Conservation (phyloP, 352 stramenopile species). For the Nothophytophthora sp. region DNA sequence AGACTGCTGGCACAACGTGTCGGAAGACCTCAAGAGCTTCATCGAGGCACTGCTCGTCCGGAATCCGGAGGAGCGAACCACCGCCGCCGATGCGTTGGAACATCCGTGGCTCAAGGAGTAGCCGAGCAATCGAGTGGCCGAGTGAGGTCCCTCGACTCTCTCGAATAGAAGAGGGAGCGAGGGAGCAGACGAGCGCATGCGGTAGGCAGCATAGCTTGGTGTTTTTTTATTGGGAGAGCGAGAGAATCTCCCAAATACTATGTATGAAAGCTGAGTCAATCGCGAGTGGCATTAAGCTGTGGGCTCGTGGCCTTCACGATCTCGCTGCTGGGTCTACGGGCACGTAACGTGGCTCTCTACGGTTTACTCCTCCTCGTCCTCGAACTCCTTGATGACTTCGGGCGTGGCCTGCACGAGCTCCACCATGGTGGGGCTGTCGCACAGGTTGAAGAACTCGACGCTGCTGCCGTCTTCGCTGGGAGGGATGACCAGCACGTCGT, state of each 20-base stretch:
- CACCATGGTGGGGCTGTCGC: slow-evolving; percentile 75
- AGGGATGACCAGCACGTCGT: slow-evolving; percentile 70
- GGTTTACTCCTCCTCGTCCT: slow-evolving; percentile 38
- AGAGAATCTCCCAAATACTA: too few species aligned
- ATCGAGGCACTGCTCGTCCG: slow-evolving; percentile 76
- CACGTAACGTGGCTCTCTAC: background rate
- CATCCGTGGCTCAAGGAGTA: slow-evolving; percentile 69
- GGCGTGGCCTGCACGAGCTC: slow-evolving; percentile 81
- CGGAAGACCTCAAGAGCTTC: slow-evolving; percentile 62
- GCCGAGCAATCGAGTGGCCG: too few species aligned
- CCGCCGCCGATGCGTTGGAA: slow-evolving; percentile 66
- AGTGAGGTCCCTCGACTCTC: too few species aligned
- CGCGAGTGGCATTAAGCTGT: too few species aligned
- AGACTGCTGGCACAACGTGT: slow-evolving; percentile 61
- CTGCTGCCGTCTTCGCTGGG: slow-evolving; percentile 64
- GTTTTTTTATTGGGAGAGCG: too few species aligned
- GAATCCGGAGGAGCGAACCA: slow-evolving; percentile 75
- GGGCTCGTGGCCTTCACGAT: too few species aligned
- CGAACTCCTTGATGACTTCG: slow-evolving; percentile 80
- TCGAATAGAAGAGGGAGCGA: too few species aligned
- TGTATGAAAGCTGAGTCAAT: too few species aligned
- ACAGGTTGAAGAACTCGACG: slow-evolving; percentile 85
- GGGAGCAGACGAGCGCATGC: too few species aligned
- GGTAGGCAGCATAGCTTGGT: too few species aligned
- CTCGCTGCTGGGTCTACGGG: background rate